phyloP scores from a whole-genome alignment of 306 rosid genomes.

The Hylodesmum podocarpum region DNA sequence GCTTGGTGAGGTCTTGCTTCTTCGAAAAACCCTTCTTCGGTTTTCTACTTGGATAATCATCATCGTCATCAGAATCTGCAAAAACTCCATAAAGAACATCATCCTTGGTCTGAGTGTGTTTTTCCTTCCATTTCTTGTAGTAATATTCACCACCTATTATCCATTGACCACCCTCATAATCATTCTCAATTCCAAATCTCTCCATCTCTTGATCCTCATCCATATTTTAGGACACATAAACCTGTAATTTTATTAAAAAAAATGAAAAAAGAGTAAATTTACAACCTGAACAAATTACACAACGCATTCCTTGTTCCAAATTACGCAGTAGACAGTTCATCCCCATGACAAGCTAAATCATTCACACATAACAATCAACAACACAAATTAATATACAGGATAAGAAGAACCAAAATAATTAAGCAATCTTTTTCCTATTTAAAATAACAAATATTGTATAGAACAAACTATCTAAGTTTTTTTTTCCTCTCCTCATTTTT shows the following conservation, averaged over 20 bases:
- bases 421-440: too few relatives aligned
- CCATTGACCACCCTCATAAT: slow-evolving; percentile 72
- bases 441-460: too few relatives aligned
- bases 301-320: neutral
- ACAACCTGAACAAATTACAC: too few relatives aligned
- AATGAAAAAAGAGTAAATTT: neutral
- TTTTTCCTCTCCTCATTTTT: too few relatives aligned
- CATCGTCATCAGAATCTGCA: slow-evolving; percentile 50
- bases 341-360: too few relatives aligned
- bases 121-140: slow-evolving; percentile 60
- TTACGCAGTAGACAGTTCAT: too few relatives aligned
- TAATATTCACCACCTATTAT: slow-evolving; percentile 67
- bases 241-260: neutral
- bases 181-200: slow-evolving; percentile 71
- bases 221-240: slow-evolving; percentile 38
- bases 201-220: slow-evolving; percentile 86
- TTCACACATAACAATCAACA: too few relatives aligned
- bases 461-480: too few relatives aligned
- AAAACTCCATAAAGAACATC: slow-evolving; percentile 72
- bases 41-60: slow-evolving; percentile 47
- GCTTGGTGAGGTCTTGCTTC: slow-evolving; percentile 61
- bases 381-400: too few relatives aligned
- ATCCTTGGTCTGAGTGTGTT: slow-evolving; percentile 67
- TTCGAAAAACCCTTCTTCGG: slow-evolving; percentile 52
- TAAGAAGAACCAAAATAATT: too few relatives aligned